Evolutionary conservation across 2,329 filamentous ascomycete genomes (phyloP), one percentile per base, ranked within the genome.

Genomic region (Colletotrichum chlorophyti): DNA sequence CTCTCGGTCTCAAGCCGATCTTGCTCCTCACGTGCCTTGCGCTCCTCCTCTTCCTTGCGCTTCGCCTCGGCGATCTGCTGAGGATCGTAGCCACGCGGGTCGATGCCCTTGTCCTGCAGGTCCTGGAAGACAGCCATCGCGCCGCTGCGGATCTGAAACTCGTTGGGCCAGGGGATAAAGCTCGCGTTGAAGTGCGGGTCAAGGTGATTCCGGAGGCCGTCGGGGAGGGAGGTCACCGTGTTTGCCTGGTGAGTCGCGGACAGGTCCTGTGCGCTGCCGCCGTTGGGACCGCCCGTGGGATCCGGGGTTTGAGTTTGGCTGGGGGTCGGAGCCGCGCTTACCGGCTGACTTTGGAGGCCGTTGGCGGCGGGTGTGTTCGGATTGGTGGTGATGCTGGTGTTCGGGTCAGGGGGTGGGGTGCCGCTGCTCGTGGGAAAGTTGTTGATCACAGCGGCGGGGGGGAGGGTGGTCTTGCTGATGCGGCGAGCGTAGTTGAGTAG

Each of bases 121-220:
- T 79, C 74, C 66, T 92, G 87, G 40, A 85, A 82, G 8, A 79
- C 77, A 0, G 86, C 88, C 37, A 96, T 77, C 2, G 87, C 86
- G 31, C 91, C 91, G 14, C 78, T 76, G 27, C 85, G 83, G 62
- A 95, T 91, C 58, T 86, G 83, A 27, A 88, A 84, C 62, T 91
- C 86, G 24, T 78, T 79, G 1, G 91, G 91, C 91, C 91, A 96
- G 1, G 91, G 91, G 42, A 86, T 81, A 75, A 93, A 96, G n/a
- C 78, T 68, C 32, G 82, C 77, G 9, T 82, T 80, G 8, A 80
- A 79, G 15, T 81, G 72, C 0, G 85, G 83, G 66, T 89, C 86
- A 41, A 85, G 69, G 63, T 78, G 80, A 50, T 76, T 75, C 48
- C 72, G 75, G 58, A 83, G 74, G 49, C 76, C 72, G 27, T 79